A percentile compares a stretch with the other conserved stretches of the same genome.
phyloP scores from a whole-genome alignment of 352 stramenopile species.

The Globisporangium spiculum region DNA sequence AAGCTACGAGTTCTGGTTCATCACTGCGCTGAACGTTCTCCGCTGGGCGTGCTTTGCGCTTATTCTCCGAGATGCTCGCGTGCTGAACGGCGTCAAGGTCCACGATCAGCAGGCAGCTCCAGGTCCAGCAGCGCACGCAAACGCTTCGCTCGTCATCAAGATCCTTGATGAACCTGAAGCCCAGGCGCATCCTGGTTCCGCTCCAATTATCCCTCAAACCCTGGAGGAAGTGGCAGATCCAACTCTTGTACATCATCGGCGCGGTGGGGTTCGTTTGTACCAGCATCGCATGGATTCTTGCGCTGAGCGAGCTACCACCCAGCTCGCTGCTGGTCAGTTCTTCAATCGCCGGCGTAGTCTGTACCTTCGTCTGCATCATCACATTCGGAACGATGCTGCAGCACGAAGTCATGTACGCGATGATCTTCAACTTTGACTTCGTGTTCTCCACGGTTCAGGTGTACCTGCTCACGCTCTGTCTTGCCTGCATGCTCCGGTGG shows the following conservation, averaged over 20 bases:
- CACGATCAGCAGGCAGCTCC: background rate
- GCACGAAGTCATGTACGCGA: background rate
- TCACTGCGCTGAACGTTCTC: background rate
- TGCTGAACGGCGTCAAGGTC: background rate
- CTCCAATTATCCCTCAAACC: background rate
- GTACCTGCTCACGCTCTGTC: background rate
- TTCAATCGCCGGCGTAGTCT: background rate
- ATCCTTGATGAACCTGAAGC: background rate
- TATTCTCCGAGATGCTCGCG: background rate
- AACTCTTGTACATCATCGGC: background rate
- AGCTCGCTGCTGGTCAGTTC: background rate
- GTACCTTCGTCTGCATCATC: background rate
- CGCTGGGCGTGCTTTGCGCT: background rate
- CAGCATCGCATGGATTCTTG: background rate
- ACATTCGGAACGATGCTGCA: background rate
- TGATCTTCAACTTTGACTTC: slow-evolving; percentile 4
- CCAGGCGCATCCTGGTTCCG: background rate
- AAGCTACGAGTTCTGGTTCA: slow-evolving; percentile 6
- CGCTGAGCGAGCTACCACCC: background rate
- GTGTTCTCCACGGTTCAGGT: background rate
- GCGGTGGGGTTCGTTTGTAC: background rate
- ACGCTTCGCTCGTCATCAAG: background rate
- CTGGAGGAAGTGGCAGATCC: background rate
- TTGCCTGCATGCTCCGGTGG: background rate
- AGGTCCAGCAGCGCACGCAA: background rate